These are phyloP conservation scores for Candida endomychidarum DNA, from an alignment of 805 yeast species.

Conservation along the genomic window DNA sequence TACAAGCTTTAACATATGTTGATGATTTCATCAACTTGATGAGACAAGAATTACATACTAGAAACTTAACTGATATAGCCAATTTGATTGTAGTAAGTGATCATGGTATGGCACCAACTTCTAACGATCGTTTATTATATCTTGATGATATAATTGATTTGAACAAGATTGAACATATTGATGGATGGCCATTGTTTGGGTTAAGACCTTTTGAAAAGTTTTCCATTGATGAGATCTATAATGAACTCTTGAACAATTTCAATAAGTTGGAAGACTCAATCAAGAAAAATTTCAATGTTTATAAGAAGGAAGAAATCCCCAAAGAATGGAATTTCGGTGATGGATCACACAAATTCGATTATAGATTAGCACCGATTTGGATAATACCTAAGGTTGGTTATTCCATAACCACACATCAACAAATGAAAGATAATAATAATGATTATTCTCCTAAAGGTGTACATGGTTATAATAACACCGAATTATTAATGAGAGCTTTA, in stretches of 20 bases:
- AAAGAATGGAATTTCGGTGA: constrained; percentile 58
- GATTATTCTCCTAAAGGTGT: constrained; percentile 70
- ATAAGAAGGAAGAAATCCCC: constrained; percentile 53
- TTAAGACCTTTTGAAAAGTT: constrained; percentile 53
- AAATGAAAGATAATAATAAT: constrained; percentile 48
- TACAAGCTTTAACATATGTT: constrained; percentile 56
- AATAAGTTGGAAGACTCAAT: constrained; percentile 17
- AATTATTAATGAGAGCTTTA: constrained; percentile 77
- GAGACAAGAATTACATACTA: constrained; percentile 43
- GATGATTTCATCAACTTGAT: constrained; percentile 62
- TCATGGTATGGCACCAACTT: constrained; percentile 92
- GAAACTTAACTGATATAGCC: constrained; percentile 64
- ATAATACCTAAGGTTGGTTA: constrained; percentile 82
- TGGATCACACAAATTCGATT: constrained; percentile 41
- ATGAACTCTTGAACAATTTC: constrained; percentile 33
- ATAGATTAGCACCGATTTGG: constrained; percentile 84
- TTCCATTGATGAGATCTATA: constrained; percentile 45
- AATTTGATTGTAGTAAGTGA: constrained; percentile 82
- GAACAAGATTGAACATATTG: constrained; percentile 55
- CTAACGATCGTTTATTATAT: constrained; percentile 63
- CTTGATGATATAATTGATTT: constrained; percentile 70
- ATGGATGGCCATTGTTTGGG: constrained; percentile 88
- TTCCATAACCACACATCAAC: constrained; percentile 60
- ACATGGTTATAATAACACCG: constrained; percentile 81
- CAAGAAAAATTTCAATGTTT: constrained; percentile 44